Evolutionary conservation across 805 yeast genomes (phyloP), one percentile per base, ranked within the genome.

Genomic region (Candida namnaoensis): DNA sequence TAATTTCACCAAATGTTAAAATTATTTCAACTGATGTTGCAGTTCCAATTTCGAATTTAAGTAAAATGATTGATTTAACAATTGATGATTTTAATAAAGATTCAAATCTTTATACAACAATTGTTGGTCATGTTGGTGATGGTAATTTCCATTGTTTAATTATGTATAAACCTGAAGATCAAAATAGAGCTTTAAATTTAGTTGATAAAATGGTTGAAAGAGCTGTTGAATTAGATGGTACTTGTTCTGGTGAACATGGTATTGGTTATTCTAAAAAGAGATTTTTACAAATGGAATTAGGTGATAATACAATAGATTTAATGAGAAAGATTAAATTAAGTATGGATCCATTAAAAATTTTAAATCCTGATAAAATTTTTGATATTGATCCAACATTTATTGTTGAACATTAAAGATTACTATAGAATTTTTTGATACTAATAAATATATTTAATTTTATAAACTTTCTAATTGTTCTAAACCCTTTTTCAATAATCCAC

Each of bases 231-330:
- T 69, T 78, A 33, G 95, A 85, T 41, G 95, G 95, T 1, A 86
- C 95, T 1, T 79, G 87, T 47, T 81, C 88, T 5, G 95, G 95
- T 15, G 95, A 86, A 53, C 95, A 86, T 53, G 95, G 95, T 2
- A 75, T 86, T 38, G 95, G 95, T 2, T 68, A 76, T 35, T 87
- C 88, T 27, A 86, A 86, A 56, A 64, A 88, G 47, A 71, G 71
- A 30, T 77, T 71, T 42, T 58, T 86, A 34, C 66, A 69, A 33
- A 61, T 65, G 46, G 95, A 86, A 57, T 60, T 86, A 28, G 93
- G 91, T 2, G 63, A 66, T 3, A 81, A 73, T 2, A 72, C 93
- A 0, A 72, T 86, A 23, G 76, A 74, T 49, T 58, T 80, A 34
- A 86, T 86, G 95, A 72, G 93, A 54, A 74, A 72, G 40, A 58